Conservation (phyloP, 306 rosid genomes). For the Crataegus laevigata region DNA sequence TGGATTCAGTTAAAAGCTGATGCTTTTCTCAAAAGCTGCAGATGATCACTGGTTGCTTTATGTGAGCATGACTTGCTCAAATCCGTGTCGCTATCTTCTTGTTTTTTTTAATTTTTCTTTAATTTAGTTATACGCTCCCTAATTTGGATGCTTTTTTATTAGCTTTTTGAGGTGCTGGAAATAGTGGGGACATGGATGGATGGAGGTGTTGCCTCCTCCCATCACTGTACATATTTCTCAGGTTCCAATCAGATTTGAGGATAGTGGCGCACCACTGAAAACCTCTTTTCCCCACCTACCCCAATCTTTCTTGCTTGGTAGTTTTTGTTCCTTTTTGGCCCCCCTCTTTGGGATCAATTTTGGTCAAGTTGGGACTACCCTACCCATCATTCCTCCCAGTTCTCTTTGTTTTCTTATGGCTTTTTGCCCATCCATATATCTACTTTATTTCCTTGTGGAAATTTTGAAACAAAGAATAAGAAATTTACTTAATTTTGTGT, state of each 20-base stretch:
- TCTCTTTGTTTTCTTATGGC: not conserved
- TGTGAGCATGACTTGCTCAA: constrained; percentile 15
- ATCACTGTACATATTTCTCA: not conserved
- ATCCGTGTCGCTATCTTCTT: constrained; percentile 8
- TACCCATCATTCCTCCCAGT: not conserved
- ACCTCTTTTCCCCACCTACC: not conserved
- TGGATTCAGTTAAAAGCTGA: not conserved
- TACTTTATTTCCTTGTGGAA: not conserved
- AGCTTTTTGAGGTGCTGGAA: constrained; percentile 1
- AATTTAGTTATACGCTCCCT: not conserved
- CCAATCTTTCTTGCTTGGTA: constrained; percentile 1
- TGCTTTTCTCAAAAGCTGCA: not conserved
- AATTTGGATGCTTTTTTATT: not conserved
- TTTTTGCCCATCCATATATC: constrained; percentile 1
- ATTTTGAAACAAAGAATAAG: not conserved
- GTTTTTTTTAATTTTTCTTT: not conserved
- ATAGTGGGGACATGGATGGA: constrained; percentile 20
- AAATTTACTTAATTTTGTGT: not conserved
- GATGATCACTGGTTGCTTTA: constrained; percentile 2
- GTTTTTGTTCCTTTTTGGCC: constrained; percentile 10
- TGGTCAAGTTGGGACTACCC: not conserved
- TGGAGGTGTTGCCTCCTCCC: not conserved
- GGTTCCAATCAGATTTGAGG: constrained; percentile 1
- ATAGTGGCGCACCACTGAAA: constrained; percentile 23
- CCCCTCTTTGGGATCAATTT: constrained; percentile 4